A percentile compares a stretch with the other conserved stretches of the same genome.
Conservation (phyloP, 139 green algal genomes). For the Tetratostichococcus sp. region DNA sequence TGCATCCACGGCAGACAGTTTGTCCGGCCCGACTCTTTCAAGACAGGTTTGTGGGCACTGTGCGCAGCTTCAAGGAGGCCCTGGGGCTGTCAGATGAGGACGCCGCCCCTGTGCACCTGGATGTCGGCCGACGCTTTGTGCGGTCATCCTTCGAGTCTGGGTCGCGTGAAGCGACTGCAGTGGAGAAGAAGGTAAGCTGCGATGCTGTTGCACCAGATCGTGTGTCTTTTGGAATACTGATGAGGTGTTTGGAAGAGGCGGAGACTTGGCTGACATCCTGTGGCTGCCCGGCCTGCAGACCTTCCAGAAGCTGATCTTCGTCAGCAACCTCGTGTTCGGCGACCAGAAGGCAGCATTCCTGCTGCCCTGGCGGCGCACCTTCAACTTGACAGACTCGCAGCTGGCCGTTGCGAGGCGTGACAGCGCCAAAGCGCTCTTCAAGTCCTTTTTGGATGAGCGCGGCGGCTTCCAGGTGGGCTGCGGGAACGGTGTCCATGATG, state of each 20-base stretch:
- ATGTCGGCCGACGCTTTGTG: constrained; percentile 78
- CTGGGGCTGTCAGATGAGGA: constrained; percentile 87
- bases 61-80: constrained; percentile 77
- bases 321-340: constrained; percentile 82
- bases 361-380: constrained; percentile 89
- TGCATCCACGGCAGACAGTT: no score
- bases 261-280: neutral
- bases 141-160: constrained; percentile 63
- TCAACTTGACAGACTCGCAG: constrained; percentile 80
- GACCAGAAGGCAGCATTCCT: constrained; percentile 80
- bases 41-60: no score
- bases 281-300: constrained; percentile 24
- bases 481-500: no score
- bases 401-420: constrained; percentile 79
- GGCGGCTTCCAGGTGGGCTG: constrained; percentile 36
- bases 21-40: no score
- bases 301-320: constrained; percentile 97
- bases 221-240: no score
- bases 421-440: constrained; percentile 75
- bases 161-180: constrained; percentile 44
- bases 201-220: no score
- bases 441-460: constrained; percentile 42
- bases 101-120: constrained; percentile 89
- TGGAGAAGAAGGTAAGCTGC: constrained; percentile 53
- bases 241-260: no score